Evolutionary conservation across 2,329 filamentous ascomycete species (phyloP).

Genomic region (Neurospora crassa): DNA sequence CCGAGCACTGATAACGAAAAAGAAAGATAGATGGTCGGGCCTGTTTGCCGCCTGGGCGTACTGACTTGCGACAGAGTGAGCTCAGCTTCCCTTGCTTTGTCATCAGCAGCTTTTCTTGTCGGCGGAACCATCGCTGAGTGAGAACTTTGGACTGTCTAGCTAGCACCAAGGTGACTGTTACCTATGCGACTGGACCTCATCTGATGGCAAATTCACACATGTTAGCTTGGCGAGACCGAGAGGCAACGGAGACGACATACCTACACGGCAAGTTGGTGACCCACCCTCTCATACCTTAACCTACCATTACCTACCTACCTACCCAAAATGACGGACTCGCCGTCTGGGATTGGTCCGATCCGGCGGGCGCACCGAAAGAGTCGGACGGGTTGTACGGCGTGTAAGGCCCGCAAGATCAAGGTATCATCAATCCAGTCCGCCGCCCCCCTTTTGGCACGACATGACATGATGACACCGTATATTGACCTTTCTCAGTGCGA

Average conservation of each 20-base stretch:
- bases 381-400: conserved; percentile 28
- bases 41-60: not conserved
- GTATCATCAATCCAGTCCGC: conserved; percentile 13
- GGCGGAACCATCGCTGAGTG: not conserved
- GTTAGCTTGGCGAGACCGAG: not conserved
- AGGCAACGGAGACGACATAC: not conserved
- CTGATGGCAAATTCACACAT: not conserved
- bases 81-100: not conserved
- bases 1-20: not conserved
- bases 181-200: not conserved
- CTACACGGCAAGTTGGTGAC: not conserved
- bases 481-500: conserved; percentile 24
- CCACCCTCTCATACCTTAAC: not conserved
- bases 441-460: not conserved
- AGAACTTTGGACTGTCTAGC: not conserved
- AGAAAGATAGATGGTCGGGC: not conserved
- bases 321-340: not conserved
- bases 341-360: not conserved
- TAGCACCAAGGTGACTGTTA: not conserved
- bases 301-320: not conserved
- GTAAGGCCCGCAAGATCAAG: conserved; percentile 32
- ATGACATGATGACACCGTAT: not conserved
- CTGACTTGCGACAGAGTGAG: not conserved
- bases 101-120: not conserved
- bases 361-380: conserved; percentile 23